These are phyloP conservation scores for Coemansia sp. DNA, from an alignment of 192 early-diverging fungal genomes.

Conservation along the genomic window DNA sequence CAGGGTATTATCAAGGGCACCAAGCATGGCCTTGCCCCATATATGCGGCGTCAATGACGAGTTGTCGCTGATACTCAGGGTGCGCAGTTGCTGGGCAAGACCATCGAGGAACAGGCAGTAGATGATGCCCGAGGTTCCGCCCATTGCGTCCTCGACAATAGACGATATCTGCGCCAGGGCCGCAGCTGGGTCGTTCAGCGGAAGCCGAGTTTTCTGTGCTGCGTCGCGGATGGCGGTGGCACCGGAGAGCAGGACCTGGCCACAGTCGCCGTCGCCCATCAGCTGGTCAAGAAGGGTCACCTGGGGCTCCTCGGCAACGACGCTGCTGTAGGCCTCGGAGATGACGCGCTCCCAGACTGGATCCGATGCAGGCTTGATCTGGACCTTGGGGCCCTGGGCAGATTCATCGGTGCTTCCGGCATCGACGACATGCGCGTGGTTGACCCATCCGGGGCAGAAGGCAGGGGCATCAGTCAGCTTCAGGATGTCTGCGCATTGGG, in stretches of 20 bases:
- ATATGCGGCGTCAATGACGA: slow-evolving; percentile 30
- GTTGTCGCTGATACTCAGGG: slow-evolving; percentile 16
- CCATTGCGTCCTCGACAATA: slow-evolving; percentile 71
- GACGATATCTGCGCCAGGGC: slow-evolving; percentile 61
- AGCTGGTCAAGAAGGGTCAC: slow-evolving; percentile 70
- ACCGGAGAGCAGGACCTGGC: slow-evolving; percentile 64
- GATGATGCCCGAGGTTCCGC: slow-evolving; percentile 74
- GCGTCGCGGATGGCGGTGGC: slow-evolving; percentile 60
- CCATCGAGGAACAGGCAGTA: slow-evolving; percentile 75
- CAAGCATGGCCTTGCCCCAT: slow-evolving; percentile 56
- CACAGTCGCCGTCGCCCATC: slow-evolving; percentile 84
- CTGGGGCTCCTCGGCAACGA: slow-evolving; percentile 55
- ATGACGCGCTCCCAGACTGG: slow-evolving; percentile 55
- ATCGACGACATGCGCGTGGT: slow-evolving; percentile 41
- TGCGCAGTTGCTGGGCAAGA: slow-evolving; percentile 54
- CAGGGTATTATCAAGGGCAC: slow-evolving; percentile 58
- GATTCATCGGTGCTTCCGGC: slow-evolving; percentile 45
- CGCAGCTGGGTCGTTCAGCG: slow-evolving; percentile 55
- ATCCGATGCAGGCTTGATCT: slow-evolving; percentile 41
- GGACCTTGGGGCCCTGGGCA: slow-evolving; percentile 16
- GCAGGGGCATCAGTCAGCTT: slow-evolving; percentile 59
- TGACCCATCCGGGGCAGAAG: slow-evolving; percentile 64
- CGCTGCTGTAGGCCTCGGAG: slow-evolving; percentile 45
- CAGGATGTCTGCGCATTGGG: slow-evolving; percentile 34
- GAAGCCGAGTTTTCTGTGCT: slow-evolving; percentile 37